Evolutionary conservation across 257 asterid genomes (phyloP).

Genomic region (Solanum pinnatisectum): DNA sequence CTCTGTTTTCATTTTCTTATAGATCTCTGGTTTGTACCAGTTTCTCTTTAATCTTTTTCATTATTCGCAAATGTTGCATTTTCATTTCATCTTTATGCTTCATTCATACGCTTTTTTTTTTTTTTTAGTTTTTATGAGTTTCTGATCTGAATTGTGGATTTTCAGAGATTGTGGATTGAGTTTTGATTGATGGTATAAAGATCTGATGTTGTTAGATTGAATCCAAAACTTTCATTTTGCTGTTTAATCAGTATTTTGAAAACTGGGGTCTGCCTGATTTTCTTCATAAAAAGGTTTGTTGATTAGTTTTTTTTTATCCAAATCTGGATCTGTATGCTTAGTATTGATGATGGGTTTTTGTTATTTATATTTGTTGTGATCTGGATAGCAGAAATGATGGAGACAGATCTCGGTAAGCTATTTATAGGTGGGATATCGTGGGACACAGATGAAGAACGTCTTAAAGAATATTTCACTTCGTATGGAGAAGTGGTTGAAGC

Average conservation of each 20-base stretch:
- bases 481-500: slow-evolving; percentile 73
- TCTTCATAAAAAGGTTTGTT: slow-evolving; percentile 57
- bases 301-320: background rate
- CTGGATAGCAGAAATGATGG: slow-evolving; percentile 47
- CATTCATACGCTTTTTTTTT: slow-evolving; percentile 25
- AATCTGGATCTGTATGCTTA: slow-evolving; percentile 43
- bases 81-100: slow-evolving; percentile 16
- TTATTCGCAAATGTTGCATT: background rate
- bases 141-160: slow-evolving; percentile 48
- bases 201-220: slow-evolving; percentile 52
- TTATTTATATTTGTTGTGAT: background rate
- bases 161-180: slow-evolving; percentile 28
- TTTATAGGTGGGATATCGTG: slow-evolving; percentile 90
- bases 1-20: slow-evolving; percentile 48
- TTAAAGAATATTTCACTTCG: slow-evolving; percentile 51
- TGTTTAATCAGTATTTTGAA: slow-evolving; percentile 41
- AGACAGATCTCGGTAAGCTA: slow-evolving; percentile 71
- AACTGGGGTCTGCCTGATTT: slow-evolving; percentile 51
- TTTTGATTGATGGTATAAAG: slow-evolving; percentile 50
- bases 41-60: background rate
- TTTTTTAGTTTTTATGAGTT: slow-evolving; percentile 5
- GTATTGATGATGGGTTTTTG: slow-evolving; percentile 1
- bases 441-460: slow-evolving; percentile 85
- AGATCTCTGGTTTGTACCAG: slow-evolving; percentile 55
- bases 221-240: slow-evolving; percentile 33